phyloP scores from a whole-genome alignment of 2,329 filamentous ascomycete genomes.

The Pseudogymnoascus sp. region DNA sequence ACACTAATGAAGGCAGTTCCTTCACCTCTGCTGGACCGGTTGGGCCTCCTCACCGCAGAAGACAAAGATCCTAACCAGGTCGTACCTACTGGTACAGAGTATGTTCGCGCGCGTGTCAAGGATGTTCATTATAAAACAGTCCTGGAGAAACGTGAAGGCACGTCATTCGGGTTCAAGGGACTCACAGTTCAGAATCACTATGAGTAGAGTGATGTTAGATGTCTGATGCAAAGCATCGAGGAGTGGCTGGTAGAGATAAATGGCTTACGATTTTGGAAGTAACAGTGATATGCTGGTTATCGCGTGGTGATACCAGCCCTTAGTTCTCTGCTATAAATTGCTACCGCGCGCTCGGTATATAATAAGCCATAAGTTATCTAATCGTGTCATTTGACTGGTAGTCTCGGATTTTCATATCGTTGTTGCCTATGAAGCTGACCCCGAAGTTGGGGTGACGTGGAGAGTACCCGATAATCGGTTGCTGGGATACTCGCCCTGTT shows the following conservation, averaged over 20 bases:
- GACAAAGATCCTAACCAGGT: constrained; percentile 31
- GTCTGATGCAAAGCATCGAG: background rate
- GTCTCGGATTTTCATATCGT: background rate
- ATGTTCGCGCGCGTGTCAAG: constrained; percentile 38
- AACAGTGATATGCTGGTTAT: background rate
- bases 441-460: background rate
- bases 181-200: constrained; percentile 33
- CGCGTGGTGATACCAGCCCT: background rate
- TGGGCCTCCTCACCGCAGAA: constrained; percentile 33
- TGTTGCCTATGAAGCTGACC: background rate
- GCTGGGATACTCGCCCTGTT: background rate
- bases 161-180: constrained; percentile 37
- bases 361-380: background rate
- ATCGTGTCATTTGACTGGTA: background rate
- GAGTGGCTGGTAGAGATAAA: background rate
- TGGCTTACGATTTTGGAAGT: background rate
- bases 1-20: constrained; percentile 30
- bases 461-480: background rate
- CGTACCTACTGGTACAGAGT: constrained; percentile 35
- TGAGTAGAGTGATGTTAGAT: constrained; percentile 9
- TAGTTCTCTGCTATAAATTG: background rate
- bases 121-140: constrained; percentile 40
- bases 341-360: background rate
- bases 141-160: constrained; percentile 36
- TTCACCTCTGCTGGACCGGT: constrained; percentile 30